Base-by-base conservation (phyloP, 83 land plant genomes). In the Diphasiastrum complanatum region DNA sequence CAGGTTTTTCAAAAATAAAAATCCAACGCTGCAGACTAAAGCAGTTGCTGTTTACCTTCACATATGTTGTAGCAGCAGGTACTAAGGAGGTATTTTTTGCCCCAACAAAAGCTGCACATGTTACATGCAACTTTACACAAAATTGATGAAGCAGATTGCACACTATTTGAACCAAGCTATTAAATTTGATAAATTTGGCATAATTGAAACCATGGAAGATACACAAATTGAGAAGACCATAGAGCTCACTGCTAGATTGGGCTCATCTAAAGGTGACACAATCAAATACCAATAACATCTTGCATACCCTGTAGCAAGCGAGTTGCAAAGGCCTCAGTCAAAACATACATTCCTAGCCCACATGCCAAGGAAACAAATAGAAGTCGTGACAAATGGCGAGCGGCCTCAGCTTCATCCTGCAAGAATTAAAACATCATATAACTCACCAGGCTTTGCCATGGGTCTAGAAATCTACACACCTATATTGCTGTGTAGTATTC, bases 21-120 rank as follows among this genome's bases (percentile, higher is more conserved):
- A 49, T 12, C 11, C 8, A 50, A 50, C 14, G 18, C 14, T 50
- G n/a, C 52, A 16, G 18, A 6, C 20, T 50, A 16, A 22, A 12
- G 6, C 52, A 50, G 10, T 50, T 16, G 32, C 29, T 4, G 27
- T 2, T 31, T 49, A 91, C 97, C 88, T 91, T 86, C 41, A 84
- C 76, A 75, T 91, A 86, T 19, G 81, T 70, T 48, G 68, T 79
- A 56, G 89, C 88, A 20, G 93, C 92, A 33, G 86, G 80, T 40
- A 86, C 58, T 34, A 91, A 32, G 33, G 72, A 69, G 14, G 50
- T 31, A 65, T 91, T 86, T 59, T 80, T 75, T 45, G 80, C 50
- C 35, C 93, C 97, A 63, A 75, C 57, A 72, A 91, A 91, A 68
- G 82, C 93, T 91, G 97, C 6, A 48, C n/a, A n/a, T n/a, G n/a